phyloP scores from a whole-genome alignment of 176 grass and related monocot genomes.

The Carex scoparia region DNA sequence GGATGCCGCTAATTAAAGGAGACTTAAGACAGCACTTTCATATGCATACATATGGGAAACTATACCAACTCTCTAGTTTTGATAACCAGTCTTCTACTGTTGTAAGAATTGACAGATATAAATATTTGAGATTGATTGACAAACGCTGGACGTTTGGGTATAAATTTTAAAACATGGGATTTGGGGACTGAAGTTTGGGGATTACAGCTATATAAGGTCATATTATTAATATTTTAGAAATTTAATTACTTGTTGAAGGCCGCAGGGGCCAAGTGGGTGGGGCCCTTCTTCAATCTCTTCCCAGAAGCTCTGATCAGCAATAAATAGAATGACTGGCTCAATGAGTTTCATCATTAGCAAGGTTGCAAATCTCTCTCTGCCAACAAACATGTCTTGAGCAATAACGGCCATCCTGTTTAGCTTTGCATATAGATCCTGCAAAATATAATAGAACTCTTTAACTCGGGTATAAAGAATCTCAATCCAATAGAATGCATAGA shows the following conservation, averaged over 20 bases:
- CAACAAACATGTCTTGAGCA: conserved; percentile 82
- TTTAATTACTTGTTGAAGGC: conserved; percentile 63
- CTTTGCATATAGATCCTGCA: conserved; percentile 88
- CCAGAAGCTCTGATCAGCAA: conserved; percentile 88
- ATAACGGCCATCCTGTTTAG: conserved; percentile 69
- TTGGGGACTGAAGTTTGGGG: background rate
- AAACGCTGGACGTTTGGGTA: background rate
- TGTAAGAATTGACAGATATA: background rate
- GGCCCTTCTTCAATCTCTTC: conserved; percentile 86
- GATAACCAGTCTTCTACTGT: background rate
- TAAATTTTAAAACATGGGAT: background rate
- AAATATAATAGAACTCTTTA: background rate
- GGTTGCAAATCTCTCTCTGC: conserved; percentile 84
- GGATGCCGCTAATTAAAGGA: background rate
- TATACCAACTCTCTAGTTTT: background rate
- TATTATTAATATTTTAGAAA: conserved; percentile 3
- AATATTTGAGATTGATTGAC: background rate
- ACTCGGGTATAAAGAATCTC: background rate
- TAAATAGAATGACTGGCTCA: conserved; percentile 78
- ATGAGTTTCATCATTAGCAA: conserved; percentile 95
- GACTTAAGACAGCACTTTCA: background rate
- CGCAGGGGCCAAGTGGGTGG: conserved; percentile 53
- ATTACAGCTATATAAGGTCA: background rate
- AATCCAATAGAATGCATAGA: background rate
- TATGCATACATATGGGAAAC: background rate